A percentile compares a stretch with the other conserved stretches of the same genome.
Conservation (phyloP, 1,284 basidiomycete genomes). For the Cryptococcus wingfieldii region DNA sequence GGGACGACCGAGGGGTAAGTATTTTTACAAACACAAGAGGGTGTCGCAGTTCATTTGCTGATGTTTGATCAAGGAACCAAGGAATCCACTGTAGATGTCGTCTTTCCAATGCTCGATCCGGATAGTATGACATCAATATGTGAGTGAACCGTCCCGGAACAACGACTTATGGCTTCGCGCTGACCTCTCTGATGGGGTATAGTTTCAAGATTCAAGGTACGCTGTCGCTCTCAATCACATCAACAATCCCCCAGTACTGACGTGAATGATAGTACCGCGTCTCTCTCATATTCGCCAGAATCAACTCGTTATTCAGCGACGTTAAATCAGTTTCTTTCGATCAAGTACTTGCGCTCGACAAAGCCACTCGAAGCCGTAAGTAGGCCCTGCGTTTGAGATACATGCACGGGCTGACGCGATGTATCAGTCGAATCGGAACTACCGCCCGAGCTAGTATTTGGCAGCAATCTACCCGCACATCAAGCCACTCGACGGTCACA, state of each 20-base stretch:
- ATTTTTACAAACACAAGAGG: no score
- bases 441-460: background rate
- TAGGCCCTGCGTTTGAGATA: no score
- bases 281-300: conserved; percentile 3
- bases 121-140: background rate
- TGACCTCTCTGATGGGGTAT: background rate
- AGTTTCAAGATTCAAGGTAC: background rate
- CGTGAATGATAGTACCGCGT: conserved; percentile 9
- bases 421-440: background rate
- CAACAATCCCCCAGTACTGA: background rate
- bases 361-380: background rate
- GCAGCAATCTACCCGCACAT: background rate
- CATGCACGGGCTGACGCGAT: background rate
- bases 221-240: background rate
- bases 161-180: background rate
- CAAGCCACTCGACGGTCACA: background rate
- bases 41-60: background rate
- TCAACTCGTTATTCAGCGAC: conserved; percentile 12
- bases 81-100: background rate
- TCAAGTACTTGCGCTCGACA: conserved; percentile 7
- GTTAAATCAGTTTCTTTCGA: background rate
- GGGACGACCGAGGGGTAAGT: conserved; percentile 14
- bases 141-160: background rate
- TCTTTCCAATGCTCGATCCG: background rate
- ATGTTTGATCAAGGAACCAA: background rate